These are phyloP conservation scores for Amphichorda felina DNA, from an alignment of 2,329 filamentous ascomycete species.

Conservation along the genomic window DNA sequence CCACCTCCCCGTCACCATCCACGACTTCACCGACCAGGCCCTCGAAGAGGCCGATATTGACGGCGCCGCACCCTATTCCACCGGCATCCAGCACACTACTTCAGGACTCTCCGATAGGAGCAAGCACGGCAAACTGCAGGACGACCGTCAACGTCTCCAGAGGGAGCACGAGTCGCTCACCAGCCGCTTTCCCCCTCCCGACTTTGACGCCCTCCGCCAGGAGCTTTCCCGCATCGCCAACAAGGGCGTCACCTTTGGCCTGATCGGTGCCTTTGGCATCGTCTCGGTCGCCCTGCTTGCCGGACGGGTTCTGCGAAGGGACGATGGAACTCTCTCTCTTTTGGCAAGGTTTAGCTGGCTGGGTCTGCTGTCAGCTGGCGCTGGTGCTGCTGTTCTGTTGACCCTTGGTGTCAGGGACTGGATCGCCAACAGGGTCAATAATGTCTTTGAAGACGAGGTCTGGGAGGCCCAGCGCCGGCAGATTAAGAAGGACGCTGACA, in stretches of 20 bases:
- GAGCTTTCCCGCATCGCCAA: slow-evolving; percentile 18
- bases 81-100: slow-evolving; percentile 18
- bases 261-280: slow-evolving; percentile 19
- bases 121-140: slow-evolving; percentile 26
- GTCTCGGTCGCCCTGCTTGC: slow-evolving; percentile 7
- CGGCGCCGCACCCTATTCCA: slow-evolving; percentile 10
- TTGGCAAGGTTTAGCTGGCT: slow-evolving; percentile 10
- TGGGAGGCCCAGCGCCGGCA: slow-evolving; percentile 54
- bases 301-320: slow-evolving; percentile 9
- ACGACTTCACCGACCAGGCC: slow-evolving; percentile 55
- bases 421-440: slow-evolving; percentile 47
- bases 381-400: slow-evolving; percentile 8
- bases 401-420: slow-evolving; percentile 41
- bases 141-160: slow-evolving; percentile 17
- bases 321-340: slow-evolving; percentile 8
- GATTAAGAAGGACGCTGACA: slow-evolving; percentile 25
- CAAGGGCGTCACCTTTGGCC: slow-evolving; percentile 21
- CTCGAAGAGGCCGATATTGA: slow-evolving; percentile 25
- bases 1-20: slow-evolving; percentile 55
- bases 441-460: slow-evolving; percentile 55
- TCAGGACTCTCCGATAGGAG: slow-evolving; percentile 23
- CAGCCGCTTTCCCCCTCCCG: slow-evolving; percentile 33
- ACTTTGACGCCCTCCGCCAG: slow-evolving; percentile 28
- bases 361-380: slow-evolving; percentile 8
- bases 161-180: slow-evolving; percentile 27